These are phyloP conservation scores for Cryomyces minteri DNA, from an alignment of 495 filamentous ascomycete species.

Conservation along the genomic window DNA sequence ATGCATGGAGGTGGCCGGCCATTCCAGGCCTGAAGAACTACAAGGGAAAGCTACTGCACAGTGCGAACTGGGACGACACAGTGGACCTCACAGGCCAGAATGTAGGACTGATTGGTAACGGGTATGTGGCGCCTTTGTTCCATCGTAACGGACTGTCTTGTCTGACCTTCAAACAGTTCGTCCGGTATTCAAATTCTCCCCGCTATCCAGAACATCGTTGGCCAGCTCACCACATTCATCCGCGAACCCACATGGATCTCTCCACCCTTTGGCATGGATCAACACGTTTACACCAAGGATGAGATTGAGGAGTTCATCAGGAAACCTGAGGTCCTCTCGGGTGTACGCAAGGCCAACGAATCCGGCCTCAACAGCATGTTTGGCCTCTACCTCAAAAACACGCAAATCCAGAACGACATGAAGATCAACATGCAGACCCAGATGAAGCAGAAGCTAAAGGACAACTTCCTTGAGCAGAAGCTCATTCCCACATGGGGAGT, in stretches of 20 bases:
- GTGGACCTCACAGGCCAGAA: constrained; percentile 11
- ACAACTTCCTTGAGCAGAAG: constrained; percentile 17
- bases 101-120: constrained; percentile 15
- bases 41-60: constrained; percentile 1
- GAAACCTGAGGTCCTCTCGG: constrained; percentile 15
- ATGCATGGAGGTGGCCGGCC: constrained; percentile 5
- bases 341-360: constrained; percentile 17
- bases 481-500: constrained; percentile 19
- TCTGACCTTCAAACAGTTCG: constrained; percentile 13
- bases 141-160: constrained; percentile 14
- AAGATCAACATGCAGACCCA: constrained; percentile 3
- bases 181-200: constrained; percentile 15
- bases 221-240: constrained; percentile 9
- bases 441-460: constrained; percentile 21
- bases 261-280: constrained; percentile 10
- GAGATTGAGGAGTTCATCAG: constrained; percentile 18
- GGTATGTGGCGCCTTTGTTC: constrained; percentile 11
- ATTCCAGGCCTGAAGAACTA: constrained; percentile 2
- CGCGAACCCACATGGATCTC: constrained; percentile 12
- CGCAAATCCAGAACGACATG: not conserved
- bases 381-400: constrained; percentile 16
- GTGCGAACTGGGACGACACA: constrained; percentile 1
- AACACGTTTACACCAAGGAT: constrained; percentile 16
- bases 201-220: constrained; percentile 12
- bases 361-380: constrained; percentile 16